A percentile compares a stretch with the other conserved stretches of the same genome.
phyloP scores from a whole-genome alignment of 2,329 filamentous ascomycete genomes.

The Ophiocordyceps robertsii region DNA sequence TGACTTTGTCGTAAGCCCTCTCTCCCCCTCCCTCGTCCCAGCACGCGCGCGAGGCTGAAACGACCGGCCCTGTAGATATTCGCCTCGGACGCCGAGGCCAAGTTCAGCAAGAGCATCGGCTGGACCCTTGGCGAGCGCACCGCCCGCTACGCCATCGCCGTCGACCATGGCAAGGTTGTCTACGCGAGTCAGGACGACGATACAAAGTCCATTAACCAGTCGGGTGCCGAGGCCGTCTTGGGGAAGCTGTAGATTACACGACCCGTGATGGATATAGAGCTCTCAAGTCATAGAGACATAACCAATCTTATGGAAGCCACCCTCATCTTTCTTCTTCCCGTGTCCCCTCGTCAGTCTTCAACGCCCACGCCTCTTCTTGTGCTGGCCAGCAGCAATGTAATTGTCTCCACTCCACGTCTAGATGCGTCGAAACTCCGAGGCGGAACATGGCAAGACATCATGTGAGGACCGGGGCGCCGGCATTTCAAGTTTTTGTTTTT shows the following conservation, averaged over 20 bases:
- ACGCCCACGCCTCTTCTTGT: too few relatives aligned
- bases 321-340: too few relatives aligned
- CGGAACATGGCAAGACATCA: background rate
- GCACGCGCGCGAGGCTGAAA: background rate
- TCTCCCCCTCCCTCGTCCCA: background rate
- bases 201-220: slow-evolving; percentile 27
- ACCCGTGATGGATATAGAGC: too few relatives aligned
- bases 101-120: slow-evolving; percentile 66
- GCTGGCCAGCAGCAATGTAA: too few relatives aligned
- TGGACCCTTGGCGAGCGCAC: slow-evolving; percentile 67
- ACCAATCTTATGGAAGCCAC: too few relatives aligned
- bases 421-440: too few relatives aligned
- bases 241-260: slow-evolving; percentile 30
- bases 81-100: slow-evolving; percentile 53
- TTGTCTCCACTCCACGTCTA: too few relatives aligned
- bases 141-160: slow-evolving; percentile 63
- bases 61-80: slow-evolving; percentile 57
- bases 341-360: too few relatives aligned
- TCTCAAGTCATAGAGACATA: too few relatives aligned
- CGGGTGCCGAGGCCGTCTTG: slow-evolving; percentile 40
- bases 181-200: slow-evolving; percentile 65
- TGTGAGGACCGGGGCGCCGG: slow-evolving; percentile 2
- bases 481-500: slow-evolving; percentile 13
- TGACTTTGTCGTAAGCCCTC: slow-evolving; percentile 42
- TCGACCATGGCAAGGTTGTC: slow-evolving; percentile 71